Evolutionary conservation across 2,329 filamentous ascomycete genomes (phyloP).

Genomic region (Davidsoniella neocaledoniae): DNA sequence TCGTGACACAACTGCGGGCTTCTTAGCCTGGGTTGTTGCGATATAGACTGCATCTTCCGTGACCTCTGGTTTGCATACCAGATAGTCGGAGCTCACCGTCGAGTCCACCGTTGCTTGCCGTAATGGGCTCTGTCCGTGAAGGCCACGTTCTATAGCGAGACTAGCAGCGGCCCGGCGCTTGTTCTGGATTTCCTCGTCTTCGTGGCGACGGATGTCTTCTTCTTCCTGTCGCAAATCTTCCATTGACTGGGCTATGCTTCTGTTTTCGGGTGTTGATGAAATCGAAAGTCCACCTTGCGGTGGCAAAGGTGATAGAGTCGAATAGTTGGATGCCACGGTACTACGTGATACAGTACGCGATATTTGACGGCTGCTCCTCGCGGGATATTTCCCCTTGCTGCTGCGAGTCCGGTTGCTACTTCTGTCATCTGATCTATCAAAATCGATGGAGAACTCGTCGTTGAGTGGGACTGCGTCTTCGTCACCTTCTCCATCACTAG

Average conservation of each 20-base stretch:
- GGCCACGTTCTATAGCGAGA: slow-evolving; percentile 32
- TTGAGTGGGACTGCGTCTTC: slow-evolving; percentile 87
- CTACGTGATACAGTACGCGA: slow-evolving; percentile 41
- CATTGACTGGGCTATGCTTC: slow-evolving; percentile 24
- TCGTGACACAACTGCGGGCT: not conserved
- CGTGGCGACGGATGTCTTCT: slow-evolving; percentile 30
- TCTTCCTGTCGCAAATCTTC: slow-evolving; percentile 38
- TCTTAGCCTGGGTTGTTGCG: not conserved
- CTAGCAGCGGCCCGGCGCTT: slow-evolving; percentile 35
- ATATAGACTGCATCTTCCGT: slow-evolving; percentile 20
- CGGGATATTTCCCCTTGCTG: slow-evolving; percentile 41
- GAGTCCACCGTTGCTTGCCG: not conserved
- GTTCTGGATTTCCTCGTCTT: slow-evolving; percentile 35
- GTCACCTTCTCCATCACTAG: slow-evolving; percentile 69
- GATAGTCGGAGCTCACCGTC: not conserved
- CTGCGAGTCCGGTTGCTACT: slow-evolving; percentile 48
- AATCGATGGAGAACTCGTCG: slow-evolving; percentile 75
- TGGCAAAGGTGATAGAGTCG: slow-evolving; percentile 18
- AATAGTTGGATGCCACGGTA: slow-evolving; percentile 32
- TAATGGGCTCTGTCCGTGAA: slow-evolving; percentile 17
- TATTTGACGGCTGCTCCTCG: slow-evolving; percentile 17
- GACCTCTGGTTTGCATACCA: slow-evolving; percentile 17
- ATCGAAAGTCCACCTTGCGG: not conserved
- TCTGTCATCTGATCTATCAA: slow-evolving; percentile 61
- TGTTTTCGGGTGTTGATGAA: slow-evolving; percentile 7